These are phyloP conservation scores for Leavenworthia alabamica DNA, from an alignment of 345 rosid species.

Conservation along the genomic window DNA sequence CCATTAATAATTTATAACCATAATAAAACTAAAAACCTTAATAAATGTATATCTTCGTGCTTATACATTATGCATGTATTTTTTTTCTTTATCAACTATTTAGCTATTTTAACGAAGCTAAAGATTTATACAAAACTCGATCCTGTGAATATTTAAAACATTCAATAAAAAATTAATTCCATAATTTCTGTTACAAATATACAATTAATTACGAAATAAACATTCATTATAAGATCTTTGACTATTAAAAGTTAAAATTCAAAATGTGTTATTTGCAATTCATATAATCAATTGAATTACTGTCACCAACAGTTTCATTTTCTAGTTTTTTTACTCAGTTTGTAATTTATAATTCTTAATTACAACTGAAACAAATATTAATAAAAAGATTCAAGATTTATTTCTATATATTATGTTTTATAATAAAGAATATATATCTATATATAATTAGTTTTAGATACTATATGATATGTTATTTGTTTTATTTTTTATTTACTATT, in stretches of 20 bases:
- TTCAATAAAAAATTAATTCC: not conserved
- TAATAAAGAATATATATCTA: too few species aligned
- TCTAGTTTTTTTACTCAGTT: not conserved
- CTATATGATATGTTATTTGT: not conserved
- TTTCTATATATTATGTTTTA: not conserved
- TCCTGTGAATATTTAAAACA: too few species aligned
- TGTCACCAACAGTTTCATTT: not conserved
- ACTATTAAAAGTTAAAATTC: not conserved
- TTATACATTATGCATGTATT: slow-evolving; percentile 6
- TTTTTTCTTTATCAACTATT: not conserved
- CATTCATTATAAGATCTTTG: not conserved
- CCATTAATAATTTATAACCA: not conserved
- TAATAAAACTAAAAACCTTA: not conserved
- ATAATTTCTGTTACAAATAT: not conserved
- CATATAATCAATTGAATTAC: not conserved
- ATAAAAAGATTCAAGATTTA: not conserved
- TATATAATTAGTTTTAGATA: too few species aligned
- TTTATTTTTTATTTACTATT: not conserved
- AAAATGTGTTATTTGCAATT: not conserved
- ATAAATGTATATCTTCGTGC: slow-evolving; percentile 2
- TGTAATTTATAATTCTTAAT: not conserved
- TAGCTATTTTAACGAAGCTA: not conserved
- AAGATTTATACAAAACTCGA: not conserved
- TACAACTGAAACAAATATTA: not conserved
- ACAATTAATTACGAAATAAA: not conserved